Evolutionary conservation across 2,329 filamentous ascomycete genomes (phyloP).

Genomic region (Trichoderma semiorbis): DNA sequence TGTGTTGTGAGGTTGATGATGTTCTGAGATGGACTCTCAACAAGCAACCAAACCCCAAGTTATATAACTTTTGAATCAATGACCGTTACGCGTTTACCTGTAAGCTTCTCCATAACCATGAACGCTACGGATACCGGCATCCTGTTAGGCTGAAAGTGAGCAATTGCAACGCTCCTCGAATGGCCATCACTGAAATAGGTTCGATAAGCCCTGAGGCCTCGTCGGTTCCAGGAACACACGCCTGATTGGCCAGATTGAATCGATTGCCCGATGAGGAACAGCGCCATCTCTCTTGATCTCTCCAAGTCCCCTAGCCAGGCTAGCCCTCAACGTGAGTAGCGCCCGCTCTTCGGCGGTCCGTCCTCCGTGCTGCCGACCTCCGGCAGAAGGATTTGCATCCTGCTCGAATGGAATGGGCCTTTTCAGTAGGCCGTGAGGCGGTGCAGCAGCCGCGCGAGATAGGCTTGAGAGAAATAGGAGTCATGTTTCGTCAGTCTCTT

Average conservation of each 20-base stretch:
- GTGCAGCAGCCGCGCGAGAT: not conserved
- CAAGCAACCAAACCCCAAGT: not conserved
- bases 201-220: not conserved
- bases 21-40: not conserved
- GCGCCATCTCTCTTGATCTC: constrained; percentile 4
- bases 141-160: not conserved
- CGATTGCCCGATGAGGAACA: not conserved
- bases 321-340: no score
- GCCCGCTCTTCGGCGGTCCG: not conserved
- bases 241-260: constrained; percentile 6
- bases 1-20: not conserved
- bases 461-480: not conserved
- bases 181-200: not conserved
- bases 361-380: not conserved
- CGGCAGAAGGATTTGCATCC: not conserved
- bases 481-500: not conserved
- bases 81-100: not conserved
- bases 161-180: not conserved
- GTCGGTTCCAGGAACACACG: not conserved
- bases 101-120: not conserved
- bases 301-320: not conserved
- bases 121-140: not conserved
- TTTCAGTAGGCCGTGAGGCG: constrained; percentile 1
- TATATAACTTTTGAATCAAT: constrained; percentile 13
- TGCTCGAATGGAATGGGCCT: constrained; percentile 1